Evolutionary conservation across 495 filamentous ascomycete genomes (phyloP).

Genomic region (Aspergillus indologenus): DNA sequence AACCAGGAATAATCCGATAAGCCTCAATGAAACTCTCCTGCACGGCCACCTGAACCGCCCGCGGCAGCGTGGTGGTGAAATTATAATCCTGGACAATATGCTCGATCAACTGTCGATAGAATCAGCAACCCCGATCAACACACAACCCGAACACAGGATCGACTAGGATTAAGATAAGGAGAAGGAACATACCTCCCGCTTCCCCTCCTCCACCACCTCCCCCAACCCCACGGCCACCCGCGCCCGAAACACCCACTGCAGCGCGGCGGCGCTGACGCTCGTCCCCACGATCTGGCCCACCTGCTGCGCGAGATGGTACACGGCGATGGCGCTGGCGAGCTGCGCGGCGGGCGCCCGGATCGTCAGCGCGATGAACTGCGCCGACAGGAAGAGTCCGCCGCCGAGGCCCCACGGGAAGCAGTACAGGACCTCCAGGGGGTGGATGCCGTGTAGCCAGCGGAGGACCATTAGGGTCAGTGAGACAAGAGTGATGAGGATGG

Average conservation of each 20-base stretch:
- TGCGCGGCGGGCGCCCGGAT: conserved; percentile 19
- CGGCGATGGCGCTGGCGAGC: conserved; percentile 25
- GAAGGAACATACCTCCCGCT: background rate
- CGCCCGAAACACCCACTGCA: background rate
- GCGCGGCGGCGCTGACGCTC: background rate
- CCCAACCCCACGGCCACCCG: background rate
- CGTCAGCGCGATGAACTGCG: conserved; percentile 30
- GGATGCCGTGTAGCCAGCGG: conserved; percentile 25
- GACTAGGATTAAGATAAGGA: no score
- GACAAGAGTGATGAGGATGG: conserved; percentile 12
- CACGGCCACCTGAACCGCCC: background rate
- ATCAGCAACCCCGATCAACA: no score
- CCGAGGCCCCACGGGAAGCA: conserved; percentile 22
- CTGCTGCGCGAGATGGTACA: conserved; percentile 34
- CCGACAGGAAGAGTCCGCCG: conserved; percentile 24
- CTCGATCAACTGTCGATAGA: background rate
- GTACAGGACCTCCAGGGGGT: conserved; percentile 19
- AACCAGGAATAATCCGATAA: background rate
- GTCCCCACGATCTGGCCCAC: conserved; percentile 31
- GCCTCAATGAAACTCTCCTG: background rate
- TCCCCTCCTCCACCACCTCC: background rate
- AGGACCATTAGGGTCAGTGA: conserved; percentile 22
- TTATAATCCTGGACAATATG: background rate
- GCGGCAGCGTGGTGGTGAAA: background rate
- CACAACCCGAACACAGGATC: no score